A percentile compares a stretch with the other conserved stretches of the same genome.
Conservation (phyloP, 2,329 filamentous ascomycete species). For the Bipolaris sorokiniana region DNA sequence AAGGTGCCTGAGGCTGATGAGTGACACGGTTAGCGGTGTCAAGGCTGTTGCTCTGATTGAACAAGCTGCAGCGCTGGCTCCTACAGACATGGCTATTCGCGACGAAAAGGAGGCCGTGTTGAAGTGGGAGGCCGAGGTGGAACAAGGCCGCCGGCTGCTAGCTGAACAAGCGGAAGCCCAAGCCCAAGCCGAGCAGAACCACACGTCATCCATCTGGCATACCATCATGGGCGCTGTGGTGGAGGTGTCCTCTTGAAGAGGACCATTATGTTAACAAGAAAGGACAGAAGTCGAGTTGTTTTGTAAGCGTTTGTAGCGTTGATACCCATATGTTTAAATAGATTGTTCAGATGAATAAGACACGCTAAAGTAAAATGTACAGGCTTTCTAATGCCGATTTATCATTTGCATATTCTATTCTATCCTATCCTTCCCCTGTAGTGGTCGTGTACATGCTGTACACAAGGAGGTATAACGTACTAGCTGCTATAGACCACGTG, state of each 20-base stretch:
- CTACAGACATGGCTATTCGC: constrained; percentile 25
- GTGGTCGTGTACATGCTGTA: neutral
- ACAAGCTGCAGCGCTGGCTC: constrained; percentile 25
- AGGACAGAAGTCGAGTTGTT: neutral
- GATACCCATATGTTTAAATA: neutral
- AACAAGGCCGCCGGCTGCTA: constrained; percentile 9
- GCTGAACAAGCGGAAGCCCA: neutral
- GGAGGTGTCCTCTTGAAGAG: constrained; percentile 16
- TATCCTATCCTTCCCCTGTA: neutral
- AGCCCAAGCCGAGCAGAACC: no score
- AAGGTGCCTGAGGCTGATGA: constrained; percentile 28
- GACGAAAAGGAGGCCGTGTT: constrained; percentile 28
- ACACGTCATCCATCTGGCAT: neutral
- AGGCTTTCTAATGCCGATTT: no score
- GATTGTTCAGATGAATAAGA: neutral
- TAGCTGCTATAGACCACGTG: neutral
- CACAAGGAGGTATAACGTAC: neutral
- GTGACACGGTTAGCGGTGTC: constrained; percentile 11
- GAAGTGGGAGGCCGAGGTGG: constrained; percentile 26
- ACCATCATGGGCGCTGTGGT: neutral
- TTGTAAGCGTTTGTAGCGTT: neutral
- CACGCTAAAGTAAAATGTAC: neutral
- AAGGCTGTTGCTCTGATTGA: constrained; percentile 27
- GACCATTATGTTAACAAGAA: no score
- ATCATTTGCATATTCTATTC: no score